Evolutionary conservation across 2,329 filamentous ascomycete genomes (phyloP), one percentile per base, ranked within the genome.

Genomic region (Colletotrichum tanaceti): DNA sequence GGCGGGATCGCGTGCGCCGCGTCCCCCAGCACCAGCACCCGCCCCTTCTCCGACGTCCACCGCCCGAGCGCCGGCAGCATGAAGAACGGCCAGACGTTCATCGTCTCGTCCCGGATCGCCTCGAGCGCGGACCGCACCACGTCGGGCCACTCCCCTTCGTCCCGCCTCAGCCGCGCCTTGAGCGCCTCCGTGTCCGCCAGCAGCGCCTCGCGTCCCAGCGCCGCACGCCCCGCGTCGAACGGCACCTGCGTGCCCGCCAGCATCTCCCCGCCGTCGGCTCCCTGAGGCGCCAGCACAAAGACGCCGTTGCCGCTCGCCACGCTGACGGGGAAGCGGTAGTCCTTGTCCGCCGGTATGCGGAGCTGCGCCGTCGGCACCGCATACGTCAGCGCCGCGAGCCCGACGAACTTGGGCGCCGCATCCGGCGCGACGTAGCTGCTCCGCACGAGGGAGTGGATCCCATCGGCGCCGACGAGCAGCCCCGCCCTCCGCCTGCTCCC

Each of bases 401-500:
- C 84, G 1, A 82, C 84, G 72, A 87, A 89, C 1, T 76, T 79
- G 1, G 87, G 84, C 41, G 80, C 74, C 1, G 85, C 71, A 0
- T 82, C 79, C 0, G 86, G 84, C 53, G 84, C 79, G 0, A 90
- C 76, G 49, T 87, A 82, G 4, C 77, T 79, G 3, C 39, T 58
- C 28, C 87, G 81, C 0, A 89, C 84, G 0, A 77, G 79, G 0
- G 86, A 89, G 73, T 89, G 85, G 58, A 90, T 89, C 1, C 88
- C 87, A 66, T 90, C 87, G 0, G 86, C 85, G 0, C 86, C 87
- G 18, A 89, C 78, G 0, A 90, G 80, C 14, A 87, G 73, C 2
- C 76, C 71, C 0, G 85, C 83, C 0, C 72, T 74, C 1, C 72
- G 77, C 0, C 73, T 77, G 0, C 78, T 78, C 1, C 84, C 85